Base-by-base conservation (phyloP, 208 protist species). In the Trypanosoma boissoni region DNA sequence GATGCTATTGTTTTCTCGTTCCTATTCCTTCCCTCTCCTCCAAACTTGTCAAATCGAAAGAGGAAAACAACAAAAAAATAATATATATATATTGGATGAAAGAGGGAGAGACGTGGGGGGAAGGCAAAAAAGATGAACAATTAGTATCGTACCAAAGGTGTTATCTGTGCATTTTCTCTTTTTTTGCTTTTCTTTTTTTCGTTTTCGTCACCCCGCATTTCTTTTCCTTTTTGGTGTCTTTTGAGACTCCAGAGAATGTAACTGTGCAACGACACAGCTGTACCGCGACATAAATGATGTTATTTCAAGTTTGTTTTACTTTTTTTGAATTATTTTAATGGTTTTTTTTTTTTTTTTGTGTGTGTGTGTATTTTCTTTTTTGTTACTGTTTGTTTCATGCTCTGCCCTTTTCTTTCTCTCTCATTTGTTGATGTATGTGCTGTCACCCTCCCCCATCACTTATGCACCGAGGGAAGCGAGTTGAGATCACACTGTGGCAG, bases 351-450 rank as follows among this genome's bases (percentile, higher is more conserved):
- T 45, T 34, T 56, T 39, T 36, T 37, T 24, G 37, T 51, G 12
- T 42, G 12, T 55, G 28, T 16, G 39, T 31, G 23, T 14, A 23
- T 26, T 1, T 58, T 2, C 51, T 44, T 53, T 43, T 54, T 39
- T 63, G 32, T 42, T 49, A 42, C 36, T 49, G 42, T 49, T 23
- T 62, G 27, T 29, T 28, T 44, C 18, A 52, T 55, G 20, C 14
- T 50, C 16, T 39, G 36, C 42, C 29, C 27, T 52, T 52, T 16
- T 32, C 26, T 32, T 8, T 32, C 48, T 54, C 18, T n/a, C 23
- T 32, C 20, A 32, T 32, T 16, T 59, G 9, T 29, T 29, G 9
- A 49, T 8, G 8, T 59, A 8, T 23, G 10, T 59, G 10, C 39
- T 48, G 10, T 49, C 32, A 27, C 16, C 21, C 28, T 59, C 26